phyloP scores from a whole-genome alignment of 768 basidiomycete genomes.

The Tulasnella calospora region DNA sequence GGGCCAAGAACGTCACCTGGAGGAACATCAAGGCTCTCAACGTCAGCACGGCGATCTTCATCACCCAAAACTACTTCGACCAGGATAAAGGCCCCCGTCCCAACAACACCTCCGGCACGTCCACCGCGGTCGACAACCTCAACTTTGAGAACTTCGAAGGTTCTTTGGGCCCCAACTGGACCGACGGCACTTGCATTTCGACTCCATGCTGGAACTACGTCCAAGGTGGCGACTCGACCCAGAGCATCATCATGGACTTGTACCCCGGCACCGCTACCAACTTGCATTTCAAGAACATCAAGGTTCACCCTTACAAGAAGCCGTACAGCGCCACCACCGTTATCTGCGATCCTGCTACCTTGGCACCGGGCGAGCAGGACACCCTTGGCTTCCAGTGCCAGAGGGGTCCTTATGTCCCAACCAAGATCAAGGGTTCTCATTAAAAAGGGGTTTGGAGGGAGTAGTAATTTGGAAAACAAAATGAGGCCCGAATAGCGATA shows the following conservation, averaged over 20 bases:
- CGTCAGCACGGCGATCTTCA: conserved; percentile 46
- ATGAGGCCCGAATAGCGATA: not conserved
- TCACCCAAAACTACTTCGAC: conserved; percentile 60
- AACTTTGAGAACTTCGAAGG: conserved; percentile 53
- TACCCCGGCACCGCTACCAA: conserved; percentile 48
- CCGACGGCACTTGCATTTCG: conserved; percentile 55
- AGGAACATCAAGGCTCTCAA: conserved; percentile 44
- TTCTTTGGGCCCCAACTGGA: conserved; percentile 42
- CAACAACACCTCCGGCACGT: conserved; percentile 45
- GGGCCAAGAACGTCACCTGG: conserved; percentile 49
- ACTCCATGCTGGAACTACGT: conserved; percentile 57
- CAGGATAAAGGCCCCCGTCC: conserved; percentile 45
- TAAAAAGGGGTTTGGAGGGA: not conserved
- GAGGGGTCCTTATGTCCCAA: conserved; percentile 19
- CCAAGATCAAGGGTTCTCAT: conserved; percentile 12
- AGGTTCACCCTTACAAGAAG: conserved; percentile 25
- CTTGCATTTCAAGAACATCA: conserved; percentile 22
- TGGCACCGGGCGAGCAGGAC: conserved; percentile 25
- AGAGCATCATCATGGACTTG: conserved; percentile 55
- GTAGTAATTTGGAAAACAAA: not conserved
- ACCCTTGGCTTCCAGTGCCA: conserved; percentile 28
- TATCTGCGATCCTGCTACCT: conserved; percentile 24
- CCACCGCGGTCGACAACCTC: conserved; percentile 54
- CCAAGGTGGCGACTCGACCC: conserved; percentile 51
- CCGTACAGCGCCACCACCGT: conserved; percentile 19